Percentiles rank a stretch among this genome's conserved stretches.
These are phyloP conservation scores for Penicillium manginii DNA, from an alignment of 495 filamentous ascomycete genomes.

Conservation along the genomic window DNA sequence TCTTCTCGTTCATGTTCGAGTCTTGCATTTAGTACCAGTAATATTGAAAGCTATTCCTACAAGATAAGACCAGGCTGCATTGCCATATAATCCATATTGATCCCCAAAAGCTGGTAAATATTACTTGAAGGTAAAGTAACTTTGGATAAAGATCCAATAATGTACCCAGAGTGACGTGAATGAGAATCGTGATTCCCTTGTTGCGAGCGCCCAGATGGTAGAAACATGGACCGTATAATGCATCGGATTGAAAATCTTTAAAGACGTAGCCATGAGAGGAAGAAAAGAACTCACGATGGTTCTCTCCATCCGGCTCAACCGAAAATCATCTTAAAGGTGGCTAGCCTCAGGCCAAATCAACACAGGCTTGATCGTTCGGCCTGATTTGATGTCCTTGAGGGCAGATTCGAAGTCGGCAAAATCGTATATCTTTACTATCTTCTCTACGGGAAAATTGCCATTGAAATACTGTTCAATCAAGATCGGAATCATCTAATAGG, in stretches of 20 bases:
- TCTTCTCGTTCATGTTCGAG: slow-evolving; percentile 1
- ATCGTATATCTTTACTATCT: not conserved
- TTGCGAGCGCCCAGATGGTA: not conserved
- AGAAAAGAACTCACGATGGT: not conserved
- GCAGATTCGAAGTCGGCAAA: slow-evolving; percentile 1
- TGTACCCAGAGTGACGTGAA: not conserved
- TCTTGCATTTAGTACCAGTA: too few species aligned
- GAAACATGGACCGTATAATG: not conserved
- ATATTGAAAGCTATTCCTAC: too few species aligned
- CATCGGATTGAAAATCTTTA: not conserved
- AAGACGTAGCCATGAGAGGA: not conserved
- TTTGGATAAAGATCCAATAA: not conserved
- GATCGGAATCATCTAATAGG: not conserved
- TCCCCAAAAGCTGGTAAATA: not conserved
- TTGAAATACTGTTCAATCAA: not conserved
- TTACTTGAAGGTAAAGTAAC: not conserved
- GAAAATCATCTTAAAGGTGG: not conserved
- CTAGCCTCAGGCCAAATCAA: not conserved
- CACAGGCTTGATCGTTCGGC: not conserved
- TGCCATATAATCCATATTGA: not conserved
- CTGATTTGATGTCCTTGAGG: not conserved
- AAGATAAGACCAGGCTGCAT: not conserved
- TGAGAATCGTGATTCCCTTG: not conserved
- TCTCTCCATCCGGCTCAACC: not conserved
- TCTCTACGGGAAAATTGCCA: not conserved